Conservation (phyloP, 2,329 filamentous ascomycete species). For the Ophiocordyceps camponoti-rufipedis region DNA sequence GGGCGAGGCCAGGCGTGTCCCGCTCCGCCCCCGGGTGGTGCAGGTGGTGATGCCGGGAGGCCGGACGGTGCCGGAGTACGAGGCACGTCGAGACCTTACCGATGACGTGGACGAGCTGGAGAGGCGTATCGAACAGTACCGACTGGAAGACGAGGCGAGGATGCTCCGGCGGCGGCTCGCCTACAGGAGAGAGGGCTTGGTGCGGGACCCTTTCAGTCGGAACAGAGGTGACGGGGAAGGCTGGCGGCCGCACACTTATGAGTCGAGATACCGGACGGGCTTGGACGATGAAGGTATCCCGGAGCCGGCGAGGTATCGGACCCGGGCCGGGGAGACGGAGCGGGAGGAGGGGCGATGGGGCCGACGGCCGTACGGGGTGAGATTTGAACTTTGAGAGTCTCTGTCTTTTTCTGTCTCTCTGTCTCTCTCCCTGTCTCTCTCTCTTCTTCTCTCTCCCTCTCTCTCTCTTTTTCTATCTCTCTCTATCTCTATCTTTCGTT, state of each 20-base stretch:
- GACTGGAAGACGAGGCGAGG: not conserved
- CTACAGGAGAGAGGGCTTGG: not conserved
- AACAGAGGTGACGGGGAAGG: no score
- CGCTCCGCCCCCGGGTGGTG: not conserved
- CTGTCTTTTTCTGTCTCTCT: not conserved
- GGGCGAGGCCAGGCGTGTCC: not conserved
- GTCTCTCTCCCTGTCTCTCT: no score
- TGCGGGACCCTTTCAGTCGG: not conserved
- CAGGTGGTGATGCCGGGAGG: not conserved
- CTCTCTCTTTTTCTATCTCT: not conserved
- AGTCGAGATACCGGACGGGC: not conserved
- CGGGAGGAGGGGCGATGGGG: not conserved
- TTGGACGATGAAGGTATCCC: not conserved
- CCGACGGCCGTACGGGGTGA: not conserved
- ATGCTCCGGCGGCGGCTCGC: not conserved
- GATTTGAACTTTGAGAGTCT: not conserved
- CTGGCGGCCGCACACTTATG: no score
- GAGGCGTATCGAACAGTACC: not conserved
- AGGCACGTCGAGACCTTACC: not conserved
- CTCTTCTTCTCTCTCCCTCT: not conserved
- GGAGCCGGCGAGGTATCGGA: not conserved
- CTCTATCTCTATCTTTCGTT: not conserved
- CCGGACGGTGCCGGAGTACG: not conserved
- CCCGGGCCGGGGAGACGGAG: not conserved
- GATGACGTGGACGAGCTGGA: not conserved